These are phyloP conservation scores for Stephania japonica DNA, from an alignment of 164 flowering plant species.

Conservation along the genomic window DNA sequence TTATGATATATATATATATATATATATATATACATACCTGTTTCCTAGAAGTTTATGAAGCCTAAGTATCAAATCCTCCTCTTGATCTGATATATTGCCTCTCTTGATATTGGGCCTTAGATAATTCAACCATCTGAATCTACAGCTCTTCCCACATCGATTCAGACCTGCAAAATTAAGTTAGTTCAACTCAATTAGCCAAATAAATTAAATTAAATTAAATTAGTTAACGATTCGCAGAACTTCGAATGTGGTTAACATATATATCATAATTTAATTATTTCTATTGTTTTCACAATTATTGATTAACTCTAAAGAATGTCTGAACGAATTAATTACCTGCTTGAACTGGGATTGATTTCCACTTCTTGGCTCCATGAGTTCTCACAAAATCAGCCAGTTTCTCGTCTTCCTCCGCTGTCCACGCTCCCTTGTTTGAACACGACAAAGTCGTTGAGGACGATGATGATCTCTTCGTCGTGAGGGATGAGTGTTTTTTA, in stretches of 20 bases:
- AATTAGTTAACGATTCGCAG: background rate
- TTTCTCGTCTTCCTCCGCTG: conserved; percentile 15
- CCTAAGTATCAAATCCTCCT: conserved; percentile 17
- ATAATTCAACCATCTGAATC: conserved; percentile 18
- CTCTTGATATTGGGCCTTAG: conserved; percentile 16
- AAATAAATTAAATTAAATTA: too few species aligned
- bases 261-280: too few species aligned
- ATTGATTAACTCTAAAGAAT: background rate
- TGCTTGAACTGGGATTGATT: conserved; percentile 13
- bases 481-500: background rate
- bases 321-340: background rate
- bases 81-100: conserved; percentile 16
- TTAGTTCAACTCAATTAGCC: too few species aligned
- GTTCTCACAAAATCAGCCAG: conserved; percentile 13
- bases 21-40: conserved; percentile 1
- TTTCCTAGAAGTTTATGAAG: conserved; percentile 18
- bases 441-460: background rate
- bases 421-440: conserved; percentile 16
- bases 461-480: background rate
- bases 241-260: background rate
- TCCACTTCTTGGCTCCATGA: conserved; percentile 18
- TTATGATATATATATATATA: background rate
- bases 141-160: conserved; percentile 14
- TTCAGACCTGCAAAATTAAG: conserved; percentile 8
- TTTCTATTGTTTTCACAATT: too few species aligned